phyloP scores from a whole-genome alignment of 495 filamentous ascomycete genomes.

The Penicillium paxilli region DNA sequence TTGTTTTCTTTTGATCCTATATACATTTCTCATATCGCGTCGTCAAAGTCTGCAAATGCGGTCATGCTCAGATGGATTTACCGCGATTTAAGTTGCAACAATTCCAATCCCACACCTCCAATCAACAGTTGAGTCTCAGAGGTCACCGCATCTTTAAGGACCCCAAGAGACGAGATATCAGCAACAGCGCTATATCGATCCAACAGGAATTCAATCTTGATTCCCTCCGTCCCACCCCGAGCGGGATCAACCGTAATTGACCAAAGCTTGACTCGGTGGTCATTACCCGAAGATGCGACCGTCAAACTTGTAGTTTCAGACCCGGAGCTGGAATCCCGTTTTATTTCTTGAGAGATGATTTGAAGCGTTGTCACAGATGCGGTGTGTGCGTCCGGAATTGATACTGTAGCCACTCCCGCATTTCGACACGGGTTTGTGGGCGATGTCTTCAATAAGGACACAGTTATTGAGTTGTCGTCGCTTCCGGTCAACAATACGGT shows the following conservation, averaged over 20 bases:
- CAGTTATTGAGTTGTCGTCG: constrained; percentile 76
- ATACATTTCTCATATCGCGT: too few species aligned
- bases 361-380: constrained; percentile 72
- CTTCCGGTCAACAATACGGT: constrained; percentile 71
- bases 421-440: constrained; percentile 6
- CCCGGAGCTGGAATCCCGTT: background rate
- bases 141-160: background rate
- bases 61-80: background rate
- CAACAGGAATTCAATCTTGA: constrained; percentile 42
- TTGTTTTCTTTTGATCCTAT: too few species aligned
- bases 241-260: constrained; percentile 38
- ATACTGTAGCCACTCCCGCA: constrained; percentile 41
- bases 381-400: constrained; percentile 74
- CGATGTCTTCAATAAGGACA: constrained; percentile 47
- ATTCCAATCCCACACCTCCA: constrained; percentile 59
- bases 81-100: constrained; percentile 22
- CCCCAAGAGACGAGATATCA: constrained; percentile 50
- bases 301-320: constrained; percentile 12
- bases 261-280: constrained; percentile 83
- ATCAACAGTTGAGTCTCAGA: constrained; percentile 34
- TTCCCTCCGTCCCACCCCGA: constrained; percentile 28
- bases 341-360: constrained; percentile 31
- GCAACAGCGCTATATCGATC: constrained; percentile 65
- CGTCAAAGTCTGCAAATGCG: too few species aligned
- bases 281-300: constrained; percentile 70